A percentile compares a stretch with the other conserved stretches of the same genome.
These are phyloP conservation scores for Pleurotus ostreatus DNA, from an alignment of 768 basidiomycete genomes.

Conservation along the genomic window DNA sequence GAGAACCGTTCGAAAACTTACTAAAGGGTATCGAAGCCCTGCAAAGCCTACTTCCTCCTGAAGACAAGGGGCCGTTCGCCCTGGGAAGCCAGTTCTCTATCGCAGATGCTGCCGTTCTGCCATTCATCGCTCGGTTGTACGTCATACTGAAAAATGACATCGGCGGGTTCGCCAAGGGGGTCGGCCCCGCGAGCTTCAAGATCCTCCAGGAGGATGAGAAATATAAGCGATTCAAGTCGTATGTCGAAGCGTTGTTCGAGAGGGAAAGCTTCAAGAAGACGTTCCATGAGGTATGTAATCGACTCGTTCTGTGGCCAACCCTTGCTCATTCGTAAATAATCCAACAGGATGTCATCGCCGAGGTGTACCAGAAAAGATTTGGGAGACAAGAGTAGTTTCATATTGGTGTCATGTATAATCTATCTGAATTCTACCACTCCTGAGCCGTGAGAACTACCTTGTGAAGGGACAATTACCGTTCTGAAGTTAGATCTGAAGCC, in stretches of 20 bases:
- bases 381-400: background rate
- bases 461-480: no score
- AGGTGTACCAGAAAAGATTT: background rate
- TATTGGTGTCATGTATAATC: no score
- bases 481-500: no score
- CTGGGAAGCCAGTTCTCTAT: slow-evolving; percentile 47
- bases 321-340: background rate
- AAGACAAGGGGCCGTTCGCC: slow-evolving; percentile 35
- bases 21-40: slow-evolving; percentile 39
- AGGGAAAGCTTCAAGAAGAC: slow-evolving; percentile 54
- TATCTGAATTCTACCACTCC: no score
- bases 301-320: background rate
- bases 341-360: background rate
- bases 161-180: slow-evolving; percentile 44
- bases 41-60: slow-evolving; percentile 45
- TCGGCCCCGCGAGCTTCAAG: slow-evolving; percentile 40
- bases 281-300: slow-evolving; percentile 44
- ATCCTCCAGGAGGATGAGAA: slow-evolving; percentile 37
- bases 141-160: slow-evolving; percentile 43
- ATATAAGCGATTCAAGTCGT: slow-evolving; percentile 48
- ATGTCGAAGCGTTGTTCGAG: slow-evolving; percentile 40
- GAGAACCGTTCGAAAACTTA: slow-evolving; percentile 37
- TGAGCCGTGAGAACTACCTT: no score
- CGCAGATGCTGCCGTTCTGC: slow-evolving; percentile 58
- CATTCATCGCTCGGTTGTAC: slow-evolving; percentile 54